A percentile compares a stretch with the other conserved stretches of the same genome.
These are phyloP conservation scores for Litchi chinensis DNA, from an alignment of 345 rosid species.

Conservation along the genomic window DNA sequence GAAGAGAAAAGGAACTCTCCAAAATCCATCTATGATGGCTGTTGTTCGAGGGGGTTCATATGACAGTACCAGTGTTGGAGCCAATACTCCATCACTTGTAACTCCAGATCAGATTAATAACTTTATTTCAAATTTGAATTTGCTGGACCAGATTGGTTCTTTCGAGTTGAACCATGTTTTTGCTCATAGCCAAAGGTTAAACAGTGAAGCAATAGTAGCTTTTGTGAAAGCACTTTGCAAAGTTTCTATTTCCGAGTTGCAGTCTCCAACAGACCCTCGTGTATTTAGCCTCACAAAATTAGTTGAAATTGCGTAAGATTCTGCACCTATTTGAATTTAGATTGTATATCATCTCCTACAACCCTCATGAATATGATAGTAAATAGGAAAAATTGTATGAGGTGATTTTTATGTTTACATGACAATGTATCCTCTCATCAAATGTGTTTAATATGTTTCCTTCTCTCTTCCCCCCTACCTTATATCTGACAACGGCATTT, in stretches of 20 bases:
- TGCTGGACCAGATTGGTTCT: constrained; percentile 94
- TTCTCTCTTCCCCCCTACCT: not conserved
- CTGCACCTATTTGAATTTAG: constrained; percentile 16
- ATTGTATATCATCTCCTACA: not conserved
- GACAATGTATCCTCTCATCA: not conserved
- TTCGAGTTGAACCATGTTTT: constrained; percentile 92
- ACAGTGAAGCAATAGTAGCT: constrained; percentile 92
- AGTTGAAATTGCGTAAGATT: constrained; percentile 91
- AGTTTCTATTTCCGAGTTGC: constrained; percentile 91
- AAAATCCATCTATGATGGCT: constrained; percentile 93
- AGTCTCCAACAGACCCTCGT: constrained; percentile 98
- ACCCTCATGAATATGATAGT: not conserved
- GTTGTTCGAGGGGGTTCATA: constrained; percentile 97
- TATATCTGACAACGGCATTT: not conserved
- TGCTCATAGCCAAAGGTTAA: constrained; percentile 93
- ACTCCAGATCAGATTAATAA: constrained; percentile 73
- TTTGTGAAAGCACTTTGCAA: constrained; percentile 95
- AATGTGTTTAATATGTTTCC: not conserved
- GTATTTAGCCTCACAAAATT: constrained; percentile 96
- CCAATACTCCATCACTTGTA: constrained; percentile 65
- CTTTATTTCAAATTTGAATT: constrained; percentile 88
- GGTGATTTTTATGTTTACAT: not conserved
- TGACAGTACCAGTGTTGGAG: constrained; percentile 74
- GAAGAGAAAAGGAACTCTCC: constrained; percentile 86
- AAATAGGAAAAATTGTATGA: not conserved